Base-by-base conservation (phyloP, 805 yeast genomes). In the Ascoidea tarda region DNA sequence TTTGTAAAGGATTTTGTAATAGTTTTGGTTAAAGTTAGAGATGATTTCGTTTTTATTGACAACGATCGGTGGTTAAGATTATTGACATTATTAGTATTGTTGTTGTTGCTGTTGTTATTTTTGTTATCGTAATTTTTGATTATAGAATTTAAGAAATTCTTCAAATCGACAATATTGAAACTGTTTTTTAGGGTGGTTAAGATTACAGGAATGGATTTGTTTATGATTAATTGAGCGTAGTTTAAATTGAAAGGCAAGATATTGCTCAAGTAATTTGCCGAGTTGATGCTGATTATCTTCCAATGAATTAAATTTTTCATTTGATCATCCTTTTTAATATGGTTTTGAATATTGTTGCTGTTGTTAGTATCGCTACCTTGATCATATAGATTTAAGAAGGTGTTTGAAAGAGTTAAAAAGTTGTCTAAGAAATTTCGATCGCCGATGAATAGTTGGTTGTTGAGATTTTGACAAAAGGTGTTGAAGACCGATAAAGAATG, bases 391-490 rank as follows among this genome's bases (percentile, higher is more conserved):
- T 62, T 58, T 33, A 68, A 60, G 51, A 66, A 68, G 8, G 55
- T 28, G 12, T 66, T 64, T 5, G 66, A 57, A 49, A 70, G 75
- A 59, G 16, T 63, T 53, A 21, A 66, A 66, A 63, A 81, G 48
- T 66, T 57, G 33, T 68, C 67, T 6, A 79, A 75, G 61, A 82
- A 84, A 32, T 64, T 71, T 48, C 75, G 69, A 65, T 85, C 87
- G 46, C 89, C 89, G 33, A 77, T 71, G 59, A 83, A 79, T 53
- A 85, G 68, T 6, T 78, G 80, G 14, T 77, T 78, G 57, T 82
- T 85, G 52, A 84, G 74, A 48, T 76, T 69, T 12, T 62, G 57
- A 59, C 79, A 76, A 52, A 78, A 75, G n/a, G 65, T 66, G 32
- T 65, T 56, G 58, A 74, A 81, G 0, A 81, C 76, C 28, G 67